Evolutionary conservation across 225 moss, liverwort and hornwort genomes (phyloP).

Genomic region (Lunularia cruciata): DNA sequence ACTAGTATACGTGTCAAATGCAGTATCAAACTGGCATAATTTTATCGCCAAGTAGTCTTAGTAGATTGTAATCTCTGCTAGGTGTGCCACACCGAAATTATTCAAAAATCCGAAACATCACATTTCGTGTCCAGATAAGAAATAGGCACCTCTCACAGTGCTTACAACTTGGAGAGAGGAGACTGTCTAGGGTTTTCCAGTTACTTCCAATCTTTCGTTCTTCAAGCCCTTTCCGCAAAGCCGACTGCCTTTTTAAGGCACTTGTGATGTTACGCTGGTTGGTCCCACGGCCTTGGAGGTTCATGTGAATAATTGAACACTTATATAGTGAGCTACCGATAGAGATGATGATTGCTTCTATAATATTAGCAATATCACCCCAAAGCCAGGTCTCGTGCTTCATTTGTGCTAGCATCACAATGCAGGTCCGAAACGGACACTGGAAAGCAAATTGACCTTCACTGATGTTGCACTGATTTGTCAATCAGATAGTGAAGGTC

Average conservation of each 20-base stretch:
- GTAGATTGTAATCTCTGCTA: slow-evolving; percentile 22
- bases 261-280: slow-evolving; percentile 23
- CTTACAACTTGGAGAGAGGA: slow-evolving; percentile 5
- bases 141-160: slow-evolving; percentile 1
- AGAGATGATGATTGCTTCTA: slow-evolving; percentile 25
- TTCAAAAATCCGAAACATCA: slow-evolving; percentile 21
- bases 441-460: slow-evolving; percentile 15
- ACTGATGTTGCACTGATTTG: slow-evolving; percentile 18
- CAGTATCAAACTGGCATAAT: slow-evolving; percentile 9
- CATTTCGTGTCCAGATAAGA: slow-evolving; percentile 12
- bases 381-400: slow-evolving; percentile 23
- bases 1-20: slow-evolving; percentile 14
- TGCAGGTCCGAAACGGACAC: slow-evolving; percentile 17
- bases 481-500: slow-evolving; percentile 13
- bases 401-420: slow-evolving; percentile 22
- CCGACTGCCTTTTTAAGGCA: slow-evolving; percentile 10
- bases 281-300: slow-evolving; percentile 17
- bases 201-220: slow-evolving; percentile 9
- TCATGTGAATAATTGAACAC: slow-evolving; percentile 30
- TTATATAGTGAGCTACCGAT: slow-evolving; percentile 24
- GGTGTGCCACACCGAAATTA: slow-evolving; percentile 17
- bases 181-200: slow-evolving; percentile 1
- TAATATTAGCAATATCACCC: slow-evolving; percentile 17
- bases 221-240: slow-evolving; percentile 8
- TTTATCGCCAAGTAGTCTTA: slow-evolving; percentile 13